These are phyloP conservation scores for Eucalyptus pauciflora DNA, from an alignment of 345 rosid genomes.

Conservation along the genomic window DNA sequence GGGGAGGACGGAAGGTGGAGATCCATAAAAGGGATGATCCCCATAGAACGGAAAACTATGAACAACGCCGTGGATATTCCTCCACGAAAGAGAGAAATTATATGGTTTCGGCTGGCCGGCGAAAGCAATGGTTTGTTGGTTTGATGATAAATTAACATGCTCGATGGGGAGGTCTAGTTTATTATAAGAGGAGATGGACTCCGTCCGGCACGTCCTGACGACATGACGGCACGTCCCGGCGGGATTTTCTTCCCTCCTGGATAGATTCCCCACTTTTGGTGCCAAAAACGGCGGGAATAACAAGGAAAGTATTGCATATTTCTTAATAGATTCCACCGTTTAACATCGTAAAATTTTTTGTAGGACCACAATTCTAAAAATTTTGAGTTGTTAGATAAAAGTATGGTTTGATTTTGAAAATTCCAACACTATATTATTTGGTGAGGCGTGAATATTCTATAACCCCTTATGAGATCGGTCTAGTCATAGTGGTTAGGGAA, in stretches of 20 bases:
- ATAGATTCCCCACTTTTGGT: not conserved
- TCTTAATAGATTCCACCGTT: not conserved
- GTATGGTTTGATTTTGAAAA: not conserved
- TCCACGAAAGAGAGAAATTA: not conserved
- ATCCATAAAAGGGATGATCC: slow-evolving; percentile 15
- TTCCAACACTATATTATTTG: not conserved
- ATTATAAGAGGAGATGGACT: not conserved
- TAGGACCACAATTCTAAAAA: not conserved
- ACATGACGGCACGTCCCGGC: not conserved
- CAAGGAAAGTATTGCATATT: not conserved
- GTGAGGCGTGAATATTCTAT: not conserved
- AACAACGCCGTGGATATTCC: not conserved
- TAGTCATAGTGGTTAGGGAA: not conserved
- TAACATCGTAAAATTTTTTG: not conserved
- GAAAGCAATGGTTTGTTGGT: not conserved
- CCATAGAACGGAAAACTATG: not conserved
- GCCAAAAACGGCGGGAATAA: not conserved
- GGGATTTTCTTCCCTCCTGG: not conserved
- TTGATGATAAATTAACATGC: not conserved
- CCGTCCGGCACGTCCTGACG: not conserved
- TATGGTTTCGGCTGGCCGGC: not conserved
- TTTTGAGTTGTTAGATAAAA: not conserved
- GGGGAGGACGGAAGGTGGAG: not conserved
- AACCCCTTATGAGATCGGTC: not conserved
- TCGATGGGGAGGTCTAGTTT: not conserved